Evolutionary conservation across 257 asterid genomes (phyloP).

Genomic region (Fraxinus pennsylvanica): DNA sequence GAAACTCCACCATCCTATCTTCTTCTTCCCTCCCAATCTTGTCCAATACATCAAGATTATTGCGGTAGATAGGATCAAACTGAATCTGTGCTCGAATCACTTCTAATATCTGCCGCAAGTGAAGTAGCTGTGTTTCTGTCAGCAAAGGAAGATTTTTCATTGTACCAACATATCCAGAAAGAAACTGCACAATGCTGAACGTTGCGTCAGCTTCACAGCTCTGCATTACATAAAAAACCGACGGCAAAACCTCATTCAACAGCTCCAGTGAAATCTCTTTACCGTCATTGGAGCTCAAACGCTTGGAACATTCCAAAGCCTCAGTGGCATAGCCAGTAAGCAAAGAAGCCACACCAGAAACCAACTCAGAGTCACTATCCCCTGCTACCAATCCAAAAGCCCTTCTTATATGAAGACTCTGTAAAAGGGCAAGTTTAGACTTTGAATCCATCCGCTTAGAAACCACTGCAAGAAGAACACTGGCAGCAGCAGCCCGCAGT

Average conservation of each 20-base stretch:
- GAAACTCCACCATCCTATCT: constrained; percentile 84
- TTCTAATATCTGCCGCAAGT: constrained; percentile 78
- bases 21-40: constrained; percentile 89
- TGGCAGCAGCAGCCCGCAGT: constrained; percentile 75
- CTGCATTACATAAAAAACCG: constrained; percentile 75
- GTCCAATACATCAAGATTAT: constrained; percentile 64
- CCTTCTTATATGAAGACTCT: constrained; percentile 68
- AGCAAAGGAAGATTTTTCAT: constrained; percentile 66
- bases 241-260: constrained; percentile 86
- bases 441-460: constrained; percentile 86
- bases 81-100: constrained; percentile 63
- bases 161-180: constrained; percentile 79
- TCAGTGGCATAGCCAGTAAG: constrained; percentile 85
- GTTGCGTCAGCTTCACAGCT: constrained; percentile 65
- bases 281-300: constrained; percentile 58
- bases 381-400: constrained; percentile 67
- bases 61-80: constrained; percentile 71
- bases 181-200: constrained; percentile 81
- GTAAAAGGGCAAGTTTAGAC: constrained; percentile 72
- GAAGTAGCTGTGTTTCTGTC: constrained; percentile 72
- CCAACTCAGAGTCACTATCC: constrained; percentile 63
- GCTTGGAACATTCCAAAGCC: constrained; percentile 76
- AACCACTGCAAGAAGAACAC: constrained; percentile 68
- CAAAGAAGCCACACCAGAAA: constrained; percentile 69
- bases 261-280: constrained; percentile 61